A percentile compares a stretch with the other conserved stretches of the same genome.
Evolutionary conservation across 2,329 filamentous ascomycete genomes (phyloP).

Genomic region (Colletotrichum nymphaeae): DNA sequence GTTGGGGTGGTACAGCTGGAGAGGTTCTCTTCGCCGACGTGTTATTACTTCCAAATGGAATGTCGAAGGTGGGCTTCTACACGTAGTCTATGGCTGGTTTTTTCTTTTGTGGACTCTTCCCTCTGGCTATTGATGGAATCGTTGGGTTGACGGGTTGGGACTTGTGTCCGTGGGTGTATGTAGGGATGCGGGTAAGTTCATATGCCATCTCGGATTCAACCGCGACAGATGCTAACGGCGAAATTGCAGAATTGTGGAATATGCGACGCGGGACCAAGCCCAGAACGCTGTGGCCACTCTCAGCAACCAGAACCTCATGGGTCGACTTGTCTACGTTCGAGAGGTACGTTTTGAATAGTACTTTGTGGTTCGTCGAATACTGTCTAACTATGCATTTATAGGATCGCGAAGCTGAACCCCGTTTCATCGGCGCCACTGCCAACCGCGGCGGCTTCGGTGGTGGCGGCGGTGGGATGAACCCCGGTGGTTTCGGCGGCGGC

Average conservation of each 20-base stretch:
- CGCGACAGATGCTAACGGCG: constrained; percentile 44
- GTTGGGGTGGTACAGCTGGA: constrained; percentile 75
- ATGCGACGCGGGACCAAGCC: constrained; percentile 98
- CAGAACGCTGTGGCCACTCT: constrained; percentile 97
- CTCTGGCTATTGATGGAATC: constrained; percentile 80
- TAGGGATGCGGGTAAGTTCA: constrained; percentile 99
- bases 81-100: constrained; percentile 89
- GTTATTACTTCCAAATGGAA: constrained; percentile 99
- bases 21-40: constrained; percentile 99
- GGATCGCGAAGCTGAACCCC: constrained; percentile 98
- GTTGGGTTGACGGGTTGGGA: constrained; percentile 99
- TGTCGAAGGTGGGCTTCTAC: constrained; percentile 99
- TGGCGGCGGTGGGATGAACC: constrained; percentile 68
- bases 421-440: constrained; percentile 83
- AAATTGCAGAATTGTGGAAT: constrained; percentile 93
- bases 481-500: constrained; percentile 50
- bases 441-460: constrained; percentile 71
- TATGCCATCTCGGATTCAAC: background rate
- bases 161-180: constrained; percentile 85
- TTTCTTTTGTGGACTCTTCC: constrained; percentile 72
- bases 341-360: constrained; percentile 71
- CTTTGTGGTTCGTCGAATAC: background rate
- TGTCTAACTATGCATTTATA: constrained; percentile 50
- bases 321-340: constrained; percentile 96
- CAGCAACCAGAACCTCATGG: constrained; percentile 99